Evolutionary conservation across 2,329 filamentous ascomycete species (phyloP), one percentile per base, ranked within the genome.

Genomic region (Metarhizium album): DNA sequence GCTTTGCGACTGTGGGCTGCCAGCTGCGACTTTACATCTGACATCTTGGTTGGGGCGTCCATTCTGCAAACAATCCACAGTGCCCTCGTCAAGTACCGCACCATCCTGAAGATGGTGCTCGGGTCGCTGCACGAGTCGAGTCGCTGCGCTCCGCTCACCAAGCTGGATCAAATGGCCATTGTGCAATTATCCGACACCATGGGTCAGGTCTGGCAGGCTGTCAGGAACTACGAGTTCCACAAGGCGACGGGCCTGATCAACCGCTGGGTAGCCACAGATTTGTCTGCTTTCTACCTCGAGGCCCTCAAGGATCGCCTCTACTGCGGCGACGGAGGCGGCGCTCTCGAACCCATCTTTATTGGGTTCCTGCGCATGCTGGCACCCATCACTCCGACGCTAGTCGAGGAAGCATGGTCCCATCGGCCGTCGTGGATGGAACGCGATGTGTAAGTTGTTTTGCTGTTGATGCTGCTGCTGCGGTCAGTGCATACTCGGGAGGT

Each of bases 251-350:
- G 75, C 53, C 69, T 77, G 3, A 75, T 97, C 56, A 94, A 90
- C 66, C 79, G 80, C 55, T 96, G 90, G 83, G 76, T 95, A 53
- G 82, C 83, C 50, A 82, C 76, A 23, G 87, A 96, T 58, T 76
- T 98, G 23, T 96, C 90, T 0, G 85, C 91, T 0, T 95, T 96
- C 66, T 98, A 97, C 66, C 81, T 98, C 52, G 93, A 98, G 67
- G 83, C 87, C 0, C 75, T 90, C 59, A 98, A 98, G 67, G 93
- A 98, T 61, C 78, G 88, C 3, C 74, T 97, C 1, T 98, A 98
- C 71, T 93, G 90, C 45, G 87, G 86, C 29, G 79, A 83, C 53
- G 79, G 79, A 14, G 75, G 78, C 14, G 84, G 86, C 45, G 73
- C 78, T 4, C 68, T 87, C 46, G 76, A 80, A 57, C 74, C 78